Conservation (phyloP, 2,329 filamentous ascomycete species). For the Aspergillus viridinutans region DNA sequence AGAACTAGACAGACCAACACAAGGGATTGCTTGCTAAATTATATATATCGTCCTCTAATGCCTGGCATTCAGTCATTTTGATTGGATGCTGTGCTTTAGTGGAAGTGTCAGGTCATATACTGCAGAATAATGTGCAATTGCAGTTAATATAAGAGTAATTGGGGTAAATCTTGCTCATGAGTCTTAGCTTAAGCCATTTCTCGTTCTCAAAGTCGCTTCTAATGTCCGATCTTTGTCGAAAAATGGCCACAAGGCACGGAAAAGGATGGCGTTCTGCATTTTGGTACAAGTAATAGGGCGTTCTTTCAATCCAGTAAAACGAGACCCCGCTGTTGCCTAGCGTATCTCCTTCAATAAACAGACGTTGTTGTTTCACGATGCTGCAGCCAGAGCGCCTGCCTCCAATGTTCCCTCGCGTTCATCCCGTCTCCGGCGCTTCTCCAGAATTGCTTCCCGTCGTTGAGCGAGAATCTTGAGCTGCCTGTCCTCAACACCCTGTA, state of each 20-base stretch:
- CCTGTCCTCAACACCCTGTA: constrained; percentile 80
- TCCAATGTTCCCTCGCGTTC: constrained; percentile 54
- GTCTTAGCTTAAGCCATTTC: background rate
- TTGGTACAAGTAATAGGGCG: constrained; percentile 25
- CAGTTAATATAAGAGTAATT: background rate
- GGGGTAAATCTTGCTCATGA: background rate
- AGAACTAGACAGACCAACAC: background rate
- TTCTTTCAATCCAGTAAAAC: background rate
- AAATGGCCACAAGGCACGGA: background rate
- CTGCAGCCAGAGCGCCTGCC: constrained; percentile 32
- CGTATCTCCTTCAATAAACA: background rate
- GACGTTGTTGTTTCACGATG: constrained; percentile 25
- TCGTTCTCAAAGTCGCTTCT: background rate
- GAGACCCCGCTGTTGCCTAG: background rate
- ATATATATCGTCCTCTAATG: background rate
- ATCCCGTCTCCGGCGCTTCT: constrained; percentile 80
- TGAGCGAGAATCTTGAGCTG: constrained; percentile 74
- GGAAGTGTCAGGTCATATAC: background rate
- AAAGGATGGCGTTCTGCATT: constrained; percentile 24
- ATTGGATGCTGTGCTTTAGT: background rate
- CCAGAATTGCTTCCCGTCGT: constrained; percentile 74
- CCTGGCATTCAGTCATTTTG: background rate
- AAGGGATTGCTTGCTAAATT: background rate
- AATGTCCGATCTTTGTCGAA: background rate
- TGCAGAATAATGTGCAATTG: background rate